These are phyloP conservation scores for Climacium dendroides DNA, from an alignment of 225 moss, liverwort and hornwort species.

Conservation along the genomic window DNA sequence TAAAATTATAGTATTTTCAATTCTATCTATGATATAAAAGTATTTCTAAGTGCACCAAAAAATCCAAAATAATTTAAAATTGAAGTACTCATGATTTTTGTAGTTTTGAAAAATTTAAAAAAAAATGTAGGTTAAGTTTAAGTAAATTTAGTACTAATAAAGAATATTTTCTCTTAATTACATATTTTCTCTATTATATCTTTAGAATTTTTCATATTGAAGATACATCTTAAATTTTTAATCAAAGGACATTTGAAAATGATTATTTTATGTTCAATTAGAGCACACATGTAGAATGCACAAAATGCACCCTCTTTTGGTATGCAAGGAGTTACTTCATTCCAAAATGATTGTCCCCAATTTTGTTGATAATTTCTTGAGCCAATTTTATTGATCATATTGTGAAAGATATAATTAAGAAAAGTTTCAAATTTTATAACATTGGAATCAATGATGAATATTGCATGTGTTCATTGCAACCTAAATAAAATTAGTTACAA, in stretches of 20 bases:
- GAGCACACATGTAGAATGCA: fast-evolving
- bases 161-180: background rate
- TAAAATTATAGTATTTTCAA: background rate
- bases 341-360: too few relatives aligned
- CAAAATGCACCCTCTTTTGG: background rate
- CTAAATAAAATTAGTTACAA: too few relatives aligned
- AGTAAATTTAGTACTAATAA: background rate
- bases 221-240: too few relatives aligned
- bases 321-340: background rate
- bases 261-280: background rate
- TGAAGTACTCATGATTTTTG: background rate
- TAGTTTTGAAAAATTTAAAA: background rate
- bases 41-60: background rate
- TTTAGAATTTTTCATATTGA: background rate
- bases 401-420: too few relatives aligned
- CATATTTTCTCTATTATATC: background rate
- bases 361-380: too few relatives aligned
- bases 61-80: background rate
- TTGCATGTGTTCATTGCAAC: too few relatives aligned
- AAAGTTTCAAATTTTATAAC: too few relatives aligned
- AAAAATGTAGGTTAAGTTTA: too few relatives aligned
- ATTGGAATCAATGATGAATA: too few relatives aligned
- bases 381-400: too few relatives aligned
- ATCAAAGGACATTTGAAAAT: background rate
- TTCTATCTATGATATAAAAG: background rate